Percentiles rank a stretch among this genome's conserved stretches.
Evolutionary conservation across 2,329 filamentous ascomycete species (phyloP).

Genomic region (Colletotrichum sp.): DNA sequence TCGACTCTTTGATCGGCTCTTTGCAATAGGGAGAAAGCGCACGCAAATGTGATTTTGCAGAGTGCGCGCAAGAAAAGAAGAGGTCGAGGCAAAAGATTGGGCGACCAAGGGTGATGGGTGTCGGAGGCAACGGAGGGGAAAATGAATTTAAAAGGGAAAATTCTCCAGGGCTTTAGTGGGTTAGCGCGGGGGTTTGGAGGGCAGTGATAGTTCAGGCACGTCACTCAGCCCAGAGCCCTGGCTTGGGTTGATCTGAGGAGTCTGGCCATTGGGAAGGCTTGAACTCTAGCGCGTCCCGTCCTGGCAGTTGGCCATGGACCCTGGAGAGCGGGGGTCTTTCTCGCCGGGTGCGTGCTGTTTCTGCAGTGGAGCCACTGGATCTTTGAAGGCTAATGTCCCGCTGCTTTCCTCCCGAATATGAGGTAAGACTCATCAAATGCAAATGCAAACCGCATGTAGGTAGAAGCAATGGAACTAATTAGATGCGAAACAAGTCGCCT

Average conservation of each 20-base stretch:
- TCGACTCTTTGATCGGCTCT: background rate
- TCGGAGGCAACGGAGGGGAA: slow-evolving; percentile 17
- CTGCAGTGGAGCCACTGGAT: background rate
- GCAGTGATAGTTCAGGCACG: slow-evolving; percentile 15
- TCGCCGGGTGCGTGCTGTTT: background rate
- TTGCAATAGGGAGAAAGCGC: background rate
- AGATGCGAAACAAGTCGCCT: background rate
- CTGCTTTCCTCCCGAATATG: background rate
- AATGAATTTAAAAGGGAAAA: slow-evolving; percentile 23
- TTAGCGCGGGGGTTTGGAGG: slow-evolving; percentile 22
- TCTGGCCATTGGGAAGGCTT: background rate
- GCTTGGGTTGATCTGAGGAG: background rate
- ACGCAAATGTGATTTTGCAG: background rate
- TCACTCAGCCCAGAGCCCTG: slow-evolving; percentile 13
- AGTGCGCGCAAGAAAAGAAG: background rate
- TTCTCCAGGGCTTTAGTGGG: slow-evolving; percentile 24
- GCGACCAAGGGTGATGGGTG: background rate
- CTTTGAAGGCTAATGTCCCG: background rate
- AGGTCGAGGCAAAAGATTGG: background rate
- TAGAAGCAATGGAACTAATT: background rate
- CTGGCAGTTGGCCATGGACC: slow-evolving; percentile 9
- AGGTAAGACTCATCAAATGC: background rate
- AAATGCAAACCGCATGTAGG: background rate
- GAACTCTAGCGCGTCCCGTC: background rate
- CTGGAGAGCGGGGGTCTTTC: slow-evolving; percentile 11